Evolutionary conservation across 495 filamentous ascomycete species (phyloP), one percentile per base, ranked within the genome.

Genomic region (Bacidia gigantensis): DNA sequence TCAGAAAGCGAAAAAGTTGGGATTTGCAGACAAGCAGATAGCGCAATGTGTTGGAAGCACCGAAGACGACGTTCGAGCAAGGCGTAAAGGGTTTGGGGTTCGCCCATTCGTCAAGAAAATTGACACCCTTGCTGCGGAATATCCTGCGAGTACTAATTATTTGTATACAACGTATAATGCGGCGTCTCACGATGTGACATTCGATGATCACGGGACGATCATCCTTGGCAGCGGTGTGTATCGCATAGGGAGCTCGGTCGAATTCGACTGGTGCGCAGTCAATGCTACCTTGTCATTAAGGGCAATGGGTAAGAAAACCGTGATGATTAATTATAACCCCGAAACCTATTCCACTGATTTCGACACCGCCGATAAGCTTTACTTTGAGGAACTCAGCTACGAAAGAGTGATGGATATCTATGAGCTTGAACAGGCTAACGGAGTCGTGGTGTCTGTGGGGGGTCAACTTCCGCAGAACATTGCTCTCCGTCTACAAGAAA

Each of bases 321-420:
- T 94, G 51, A 94, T 98, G 88, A 94, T 98, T 67, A 98, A 97
- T 65, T 89, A 83, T 66, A 92, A 93, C 66, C 89, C 89, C 0
- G 89, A 95, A 66, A 96, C 89, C 14, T 83, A 81, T 56, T 77
- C 70, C 48, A 97, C 92, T 44, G 90, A 97, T 69, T 94, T 85
- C 66, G 90, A 97, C 62, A 83, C 81, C 10, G 86, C 92, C n/a
- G 92, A 96, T 58, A 89, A 82, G 61, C 77, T 97, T 22, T 97
- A 97, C 69, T 97, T 97, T 60, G 90, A 97, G 65, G 90, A 97
- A 70, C 72, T 97, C 49, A 90, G 85, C 72, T 97, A 96, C 63
- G 90, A 97, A 72, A 81, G 88, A 61, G 89, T 95, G 35, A 95
- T 95, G 89, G 90, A 97, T 70, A 97, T 97, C 56, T 96, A 95